A percentile compares a stretch with the other conserved stretches of the same genome.
These are phyloP conservation scores for Pythium rhizo-oryzae DNA, from an alignment of 352 stramenopile genomes.

Conservation along the genomic window DNA sequence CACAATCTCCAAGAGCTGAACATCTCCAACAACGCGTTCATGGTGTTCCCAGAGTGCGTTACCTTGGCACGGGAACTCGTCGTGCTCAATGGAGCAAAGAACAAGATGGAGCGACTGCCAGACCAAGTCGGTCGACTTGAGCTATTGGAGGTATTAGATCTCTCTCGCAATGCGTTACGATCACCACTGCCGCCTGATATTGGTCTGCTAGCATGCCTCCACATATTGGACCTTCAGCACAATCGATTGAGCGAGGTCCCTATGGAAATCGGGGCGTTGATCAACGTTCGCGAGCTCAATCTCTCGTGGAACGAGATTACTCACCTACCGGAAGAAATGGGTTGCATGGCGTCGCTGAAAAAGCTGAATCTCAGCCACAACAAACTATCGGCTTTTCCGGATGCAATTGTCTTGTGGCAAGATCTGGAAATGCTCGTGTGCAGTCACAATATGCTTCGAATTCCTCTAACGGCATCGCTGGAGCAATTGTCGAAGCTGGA, in stretches of 20 bases:
- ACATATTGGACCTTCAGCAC: slow-evolving; percentile 37
- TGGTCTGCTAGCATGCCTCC: slow-evolving; percentile 41
- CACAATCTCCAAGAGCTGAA: slow-evolving; percentile 24
- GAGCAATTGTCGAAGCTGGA: slow-evolving; percentile 34
- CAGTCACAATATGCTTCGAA: slow-evolving; percentile 50
- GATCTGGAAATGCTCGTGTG: slow-evolving; percentile 45
- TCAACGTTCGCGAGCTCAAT: slow-evolving; percentile 50
- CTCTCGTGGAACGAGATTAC: slow-evolving; percentile 65
- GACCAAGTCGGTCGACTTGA: slow-evolving; percentile 41
- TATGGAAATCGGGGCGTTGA: slow-evolving; percentile 54
- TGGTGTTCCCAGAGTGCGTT: slow-evolving; percentile 12
- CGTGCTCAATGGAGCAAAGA: slow-evolving; percentile 20
- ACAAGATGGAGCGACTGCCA: slow-evolving; percentile 31
- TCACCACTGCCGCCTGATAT: slow-evolving; percentile 44
- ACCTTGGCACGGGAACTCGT: slow-evolving; percentile 25
- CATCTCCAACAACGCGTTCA: slow-evolving; percentile 23
- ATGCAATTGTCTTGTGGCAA: slow-evolving; percentile 53
- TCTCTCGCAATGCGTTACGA: slow-evolving; percentile 54
- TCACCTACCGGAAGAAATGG: slow-evolving; percentile 59
- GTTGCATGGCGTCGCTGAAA: slow-evolving; percentile 47
- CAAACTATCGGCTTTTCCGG: slow-evolving; percentile 42
- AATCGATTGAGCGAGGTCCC: slow-evolving; percentile 50
- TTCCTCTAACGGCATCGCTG: slow-evolving; percentile 41
- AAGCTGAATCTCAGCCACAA: slow-evolving; percentile 61
- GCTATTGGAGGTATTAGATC: slow-evolving; percentile 47